phyloP scores from a whole-genome alignment of 2,329 filamentous ascomycete genomes.

The Hypoxylon sp. region DNA sequence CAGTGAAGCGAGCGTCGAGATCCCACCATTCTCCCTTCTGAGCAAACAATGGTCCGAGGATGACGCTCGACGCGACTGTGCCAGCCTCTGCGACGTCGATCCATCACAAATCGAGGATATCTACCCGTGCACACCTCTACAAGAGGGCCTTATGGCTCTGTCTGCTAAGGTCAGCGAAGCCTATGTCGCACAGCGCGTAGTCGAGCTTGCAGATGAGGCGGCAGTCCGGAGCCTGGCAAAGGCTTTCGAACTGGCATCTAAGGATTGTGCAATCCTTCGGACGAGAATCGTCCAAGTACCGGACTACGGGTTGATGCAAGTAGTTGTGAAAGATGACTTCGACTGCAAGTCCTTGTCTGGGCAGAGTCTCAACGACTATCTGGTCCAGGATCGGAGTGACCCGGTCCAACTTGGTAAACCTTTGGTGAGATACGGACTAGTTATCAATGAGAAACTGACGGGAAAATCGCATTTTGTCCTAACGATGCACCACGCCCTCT shows the following conservation, averaged over 20 bases:
- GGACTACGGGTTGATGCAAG: slow-evolving; percentile 62
- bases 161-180: slow-evolving; percentile 66
- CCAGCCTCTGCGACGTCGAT: slow-evolving; percentile 59
- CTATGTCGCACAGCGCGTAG: slow-evolving; percentile 67
- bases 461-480: slow-evolving; percentile 63
- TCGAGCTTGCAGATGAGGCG: slow-evolving; percentile 58
- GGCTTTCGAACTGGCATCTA: slow-evolving; percentile 60
- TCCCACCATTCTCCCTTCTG: slow-evolving; percentile 60
- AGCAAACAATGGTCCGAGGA: slow-evolving; percentile 54
- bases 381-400: slow-evolving; percentile 59
- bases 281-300: slow-evolving; percentile 65
- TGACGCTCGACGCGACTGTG: slow-evolving; percentile 57
- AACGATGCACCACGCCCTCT: slow-evolving; percentile 70
- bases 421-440: slow-evolving; percentile 63
- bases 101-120: slow-evolving; percentile 62
- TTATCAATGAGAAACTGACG: slow-evolving; percentile 52
- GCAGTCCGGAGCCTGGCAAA: slow-evolving; percentile 58
- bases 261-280: slow-evolving; percentile 61
- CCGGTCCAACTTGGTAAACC: slow-evolving; percentile 63
- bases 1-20: slow-evolving; percentile 47
- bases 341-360: slow-evolving; percentile 54
- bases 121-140: slow-evolving; percentile 69
- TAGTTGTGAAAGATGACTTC: slow-evolving; percentile 61
- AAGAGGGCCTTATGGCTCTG: slow-evolving; percentile 69
- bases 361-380: slow-evolving; percentile 58